phyloP scores from a whole-genome alignment of 768 basidiomycete genomes.

The Boletales sp. region DNA sequence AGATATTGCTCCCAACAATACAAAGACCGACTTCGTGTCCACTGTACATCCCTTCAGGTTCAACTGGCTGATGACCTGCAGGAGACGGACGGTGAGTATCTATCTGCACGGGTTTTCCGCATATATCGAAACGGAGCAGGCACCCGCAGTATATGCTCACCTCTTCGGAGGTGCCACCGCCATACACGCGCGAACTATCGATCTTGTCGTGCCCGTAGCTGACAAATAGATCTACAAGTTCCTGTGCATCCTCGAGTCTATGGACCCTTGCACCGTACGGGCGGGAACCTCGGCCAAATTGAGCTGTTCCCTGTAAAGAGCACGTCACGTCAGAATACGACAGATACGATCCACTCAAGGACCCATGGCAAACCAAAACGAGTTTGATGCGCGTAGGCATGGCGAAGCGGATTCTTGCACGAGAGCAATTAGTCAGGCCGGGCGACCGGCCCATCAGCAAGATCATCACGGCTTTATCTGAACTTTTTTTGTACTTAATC shows the following conservation, averaged over 20 bases:
- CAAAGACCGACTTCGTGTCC: constrained; percentile 17
- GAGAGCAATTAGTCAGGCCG: too few species aligned
- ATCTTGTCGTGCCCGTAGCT: constrained; percentile 12
- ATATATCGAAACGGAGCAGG: background rate
- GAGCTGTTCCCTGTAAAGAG: constrained; percentile 10
- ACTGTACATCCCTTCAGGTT: constrained; percentile 16
- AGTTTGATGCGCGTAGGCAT: constrained; percentile 1
- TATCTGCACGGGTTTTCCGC: too few species aligned
- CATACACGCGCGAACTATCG: constrained; percentile 11
- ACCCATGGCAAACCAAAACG: background rate
- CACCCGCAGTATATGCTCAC: background rate
- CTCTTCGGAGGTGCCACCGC: constrained; percentile 14
- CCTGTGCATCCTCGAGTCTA: constrained; percentile 15
- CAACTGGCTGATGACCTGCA: constrained; percentile 12
- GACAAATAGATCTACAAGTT: constrained; percentile 16
- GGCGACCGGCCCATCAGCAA: too few species aligned
- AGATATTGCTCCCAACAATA: too few species aligned
- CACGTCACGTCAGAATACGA: background rate
- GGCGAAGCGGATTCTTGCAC: too few species aligned
- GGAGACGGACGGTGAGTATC: background rate
- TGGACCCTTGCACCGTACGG: constrained; percentile 8
- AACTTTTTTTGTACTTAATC: too few species aligned
- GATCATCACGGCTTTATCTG: too few species aligned
- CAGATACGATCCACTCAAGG: background rate
- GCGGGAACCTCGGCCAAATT: constrained; percentile 11